Conservation (phyloP, 305 asterid genomes). For the Petunia hybrid region DNA sequence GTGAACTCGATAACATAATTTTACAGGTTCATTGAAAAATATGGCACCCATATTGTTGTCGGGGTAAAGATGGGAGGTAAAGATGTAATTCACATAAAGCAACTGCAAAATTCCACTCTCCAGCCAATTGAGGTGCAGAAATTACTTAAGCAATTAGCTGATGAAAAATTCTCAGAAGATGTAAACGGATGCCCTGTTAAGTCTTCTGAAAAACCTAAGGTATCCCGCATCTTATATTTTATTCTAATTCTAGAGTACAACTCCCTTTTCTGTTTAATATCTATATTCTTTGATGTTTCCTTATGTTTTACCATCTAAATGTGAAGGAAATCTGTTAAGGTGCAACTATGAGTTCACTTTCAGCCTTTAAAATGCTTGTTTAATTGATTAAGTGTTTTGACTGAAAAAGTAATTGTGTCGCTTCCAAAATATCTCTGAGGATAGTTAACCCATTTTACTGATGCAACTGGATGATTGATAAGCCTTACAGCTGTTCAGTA, state of each 20-base stretch:
- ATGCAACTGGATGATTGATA: constrained; percentile 16
- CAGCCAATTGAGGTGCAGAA: constrained; percentile 83
- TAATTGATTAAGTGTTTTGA: not conserved
- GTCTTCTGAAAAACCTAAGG: constrained; percentile 66
- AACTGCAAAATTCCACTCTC: constrained; percentile 80
- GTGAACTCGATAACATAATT: constrained; percentile 36
- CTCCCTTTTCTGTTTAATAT: not conserved
- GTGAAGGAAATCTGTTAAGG: not conserved
- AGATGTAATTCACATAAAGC: constrained; percentile 92
- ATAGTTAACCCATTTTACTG: constrained; percentile 12
- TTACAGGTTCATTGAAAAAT: constrained; percentile 92
- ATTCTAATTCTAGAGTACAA: constrained; percentile 5
- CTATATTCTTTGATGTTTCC: not conserved
- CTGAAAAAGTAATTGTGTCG: constrained; percentile 9
- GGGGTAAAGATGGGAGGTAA: constrained; percentile 99
- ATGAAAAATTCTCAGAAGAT: constrained; percentile 70
- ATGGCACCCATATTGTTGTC: constrained; percentile 89
- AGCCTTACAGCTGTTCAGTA: not conserved
- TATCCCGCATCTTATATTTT: constrained; percentile 32
- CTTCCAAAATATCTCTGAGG: constrained; percentile 14
- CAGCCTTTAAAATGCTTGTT: not conserved
- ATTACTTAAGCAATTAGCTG: constrained; percentile 82
- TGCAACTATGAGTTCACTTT: not conserved
- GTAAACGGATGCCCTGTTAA: constrained; percentile 44
- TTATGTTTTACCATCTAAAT: not conserved